Evolutionary conservation across 768 basidiomycete genomes (phyloP), one percentile per base, ranked within the genome.

Genomic region (Amanita fuliginea): DNA sequence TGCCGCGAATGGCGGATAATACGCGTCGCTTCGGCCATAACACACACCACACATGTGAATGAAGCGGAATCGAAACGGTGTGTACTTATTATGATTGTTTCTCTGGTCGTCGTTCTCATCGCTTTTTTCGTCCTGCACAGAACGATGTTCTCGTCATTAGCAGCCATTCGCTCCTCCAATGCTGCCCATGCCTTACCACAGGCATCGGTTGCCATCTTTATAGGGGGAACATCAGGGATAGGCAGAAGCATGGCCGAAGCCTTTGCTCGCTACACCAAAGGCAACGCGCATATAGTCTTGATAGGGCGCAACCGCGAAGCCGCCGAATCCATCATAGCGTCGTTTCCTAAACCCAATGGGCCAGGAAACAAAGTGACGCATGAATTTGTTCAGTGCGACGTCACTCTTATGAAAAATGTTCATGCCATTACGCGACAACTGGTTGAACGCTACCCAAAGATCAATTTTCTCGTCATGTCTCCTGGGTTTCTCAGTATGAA

Each of bases 341-440:
- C 57, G 2, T 57, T 78, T 41, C 72, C 74, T 14, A 46, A 36
- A 19, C 18, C 18, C 16, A 6, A n/a, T n/a, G 62, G 64, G 16
- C 56, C 58, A 16, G 19, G 47, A 7, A 47, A 52, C 36, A 55
- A 46, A 10, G 22, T 50, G 30, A 57, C 51, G 16, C 68, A 71
- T 60, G 72, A 76, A 53, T 78, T 78, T 57, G 64, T 78, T n/a
- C 58, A 68, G 51, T 76, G 76, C 64, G 78, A 79, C 41, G 70
- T 66, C 5, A 65, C 70, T n/a, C 59, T 72, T 30, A 76, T 81
- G 69, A 65, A 67, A 60, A 76, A 77, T 53, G 70, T 78, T 2
- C 64, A 68, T n/a, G 47, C 54, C 2, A 56, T 64, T 4, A 54
- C 66, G 4, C 48, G 55, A 41, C 57, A 62, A 4, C 62, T 72